These are phyloP conservation scores for Fallopia convolvulus DNA, from an alignment of 148 eudicot genomes.

Conservation along the genomic window DNA sequence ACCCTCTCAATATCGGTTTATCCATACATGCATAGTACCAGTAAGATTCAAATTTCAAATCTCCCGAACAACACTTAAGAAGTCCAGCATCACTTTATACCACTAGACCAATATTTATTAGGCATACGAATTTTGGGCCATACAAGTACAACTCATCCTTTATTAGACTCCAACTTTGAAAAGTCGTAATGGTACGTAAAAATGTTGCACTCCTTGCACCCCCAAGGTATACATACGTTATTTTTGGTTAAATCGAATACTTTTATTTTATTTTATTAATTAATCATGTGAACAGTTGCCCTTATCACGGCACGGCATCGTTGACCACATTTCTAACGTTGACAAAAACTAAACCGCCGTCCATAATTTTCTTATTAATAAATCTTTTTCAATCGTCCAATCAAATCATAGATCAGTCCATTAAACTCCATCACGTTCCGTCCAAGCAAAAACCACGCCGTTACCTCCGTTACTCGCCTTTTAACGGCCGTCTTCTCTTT, in stretches of 20 bases:
- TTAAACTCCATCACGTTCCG: not conserved
- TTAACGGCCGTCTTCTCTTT: not conserved
- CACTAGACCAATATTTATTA: no score
- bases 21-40: no score
- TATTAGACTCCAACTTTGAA: no score
- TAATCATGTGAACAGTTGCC: not conserved
- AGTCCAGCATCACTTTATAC: no score
- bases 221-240: not conserved
- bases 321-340: slow-evolving; percentile 5
- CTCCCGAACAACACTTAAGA: no score
- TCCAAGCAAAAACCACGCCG: slow-evolving; percentile 7
- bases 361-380: not conserved
- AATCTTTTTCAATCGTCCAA: not conserved
- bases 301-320: slow-evolving; percentile 6
- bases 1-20: no score
- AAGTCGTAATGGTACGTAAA: no score
- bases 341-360: not conserved
- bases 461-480: not conserved
- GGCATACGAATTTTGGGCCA: no score
- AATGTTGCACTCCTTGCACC: not conserved
- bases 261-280: no score
- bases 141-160: no score
- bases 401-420: not conserved
- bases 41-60: no score
- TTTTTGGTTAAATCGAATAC: no score